Evolutionary conservation across 352 stramenopile genomes (phyloP), one percentile per base, ranked within the genome.

Genomic region (Globisporangium ultimum): DNA sequence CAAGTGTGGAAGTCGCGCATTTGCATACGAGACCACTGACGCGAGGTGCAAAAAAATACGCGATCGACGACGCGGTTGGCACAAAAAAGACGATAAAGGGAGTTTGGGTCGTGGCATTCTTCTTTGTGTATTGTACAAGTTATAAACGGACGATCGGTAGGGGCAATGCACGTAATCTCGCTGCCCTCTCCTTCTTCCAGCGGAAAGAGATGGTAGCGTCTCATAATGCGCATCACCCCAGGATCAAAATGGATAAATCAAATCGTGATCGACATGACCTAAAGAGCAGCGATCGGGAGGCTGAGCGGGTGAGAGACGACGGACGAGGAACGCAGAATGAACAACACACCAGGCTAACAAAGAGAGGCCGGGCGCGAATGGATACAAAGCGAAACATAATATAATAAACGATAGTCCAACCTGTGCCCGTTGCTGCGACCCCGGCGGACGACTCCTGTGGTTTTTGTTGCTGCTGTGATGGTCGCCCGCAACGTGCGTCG

Each of bases 181-280:
- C 36, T 41, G 38, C 22, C 49, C 46, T 55, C 66, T 70, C 72
- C 72, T 61, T 80, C 72, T 80, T 74, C 72, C 72, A 57, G 48
- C 49, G 72, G 64, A 80, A 68, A 67, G 71, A 71, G 71, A 63
- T 20, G 60, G 55, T 36, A 61, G 53, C 42, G 40, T 40, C 22
- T 60, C 43, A 58, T 41, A 50, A 17, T 43, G 45, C 32, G 58
- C 50, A 57, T 34, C 55, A 38, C 45, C 28, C 28, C 28, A 5
- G 3, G 28, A 36, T 36, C 28, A 10, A 36, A 36, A 36, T 36
- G 28, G 28, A 36, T 36, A 36, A 36, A 36, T 36, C 28, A 36
- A 36, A 10, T 36, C 28, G 28, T 36, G 28, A 36, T 36, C 28
- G 28, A 36, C 4, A 36, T 36, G 28, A 36, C 28, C 28, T 36